A percentile compares a stretch with the other conserved stretches of the same genome.
Evolutionary conservation across 2,329 filamentous ascomycete species (phyloP).

Genomic region (Alternaria atra): DNA sequence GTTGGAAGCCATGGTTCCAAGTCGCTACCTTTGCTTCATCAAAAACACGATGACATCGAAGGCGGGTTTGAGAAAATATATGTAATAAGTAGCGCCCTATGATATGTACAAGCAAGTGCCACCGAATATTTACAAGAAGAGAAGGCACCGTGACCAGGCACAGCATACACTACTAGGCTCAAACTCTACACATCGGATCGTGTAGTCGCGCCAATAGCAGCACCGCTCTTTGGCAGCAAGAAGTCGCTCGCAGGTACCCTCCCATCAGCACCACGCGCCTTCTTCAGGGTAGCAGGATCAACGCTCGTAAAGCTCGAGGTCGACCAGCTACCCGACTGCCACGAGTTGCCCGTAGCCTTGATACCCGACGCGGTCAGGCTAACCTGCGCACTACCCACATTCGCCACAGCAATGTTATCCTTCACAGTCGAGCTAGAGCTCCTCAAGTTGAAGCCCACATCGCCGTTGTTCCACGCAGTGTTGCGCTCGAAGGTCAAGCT

Average conservation of each 20-base stretch:
- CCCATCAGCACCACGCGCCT: constrained; percentile 49
- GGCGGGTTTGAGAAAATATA: neutral
- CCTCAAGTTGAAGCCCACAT: constrained; percentile 53
- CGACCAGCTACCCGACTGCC: constrained; percentile 53
- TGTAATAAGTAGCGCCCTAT: neutral
- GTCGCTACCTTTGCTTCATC: neutral
- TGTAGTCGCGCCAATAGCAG: constrained; percentile 54
- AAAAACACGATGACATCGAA: neutral
- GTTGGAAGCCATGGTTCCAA: no score
- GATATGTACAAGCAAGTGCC: neutral
- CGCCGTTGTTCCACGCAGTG: constrained; percentile 59
- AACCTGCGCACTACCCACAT: constrained; percentile 30
- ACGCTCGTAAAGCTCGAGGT: constrained; percentile 53
- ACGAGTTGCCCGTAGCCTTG: constrained; percentile 54
- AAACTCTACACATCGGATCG: constrained; percentile 12
- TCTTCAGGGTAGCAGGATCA: constrained; percentile 47
- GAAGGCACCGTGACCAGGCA: neutral
- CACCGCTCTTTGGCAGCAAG: constrained; percentile 50
- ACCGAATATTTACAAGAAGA: neutral
- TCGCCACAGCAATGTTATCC: constrained; percentile 53
- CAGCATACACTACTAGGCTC: neutral
- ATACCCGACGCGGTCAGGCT: constrained; percentile 21
- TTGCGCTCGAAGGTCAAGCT: constrained; percentile 53
- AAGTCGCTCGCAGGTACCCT: constrained; percentile 55
- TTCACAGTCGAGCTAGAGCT: constrained; percentile 49